Percentiles rank a stretch among this genome's conserved stretches.
phyloP scores from a whole-genome alignment of 2,329 filamentous ascomycete genomes.

The Epichloe festucae region DNA sequence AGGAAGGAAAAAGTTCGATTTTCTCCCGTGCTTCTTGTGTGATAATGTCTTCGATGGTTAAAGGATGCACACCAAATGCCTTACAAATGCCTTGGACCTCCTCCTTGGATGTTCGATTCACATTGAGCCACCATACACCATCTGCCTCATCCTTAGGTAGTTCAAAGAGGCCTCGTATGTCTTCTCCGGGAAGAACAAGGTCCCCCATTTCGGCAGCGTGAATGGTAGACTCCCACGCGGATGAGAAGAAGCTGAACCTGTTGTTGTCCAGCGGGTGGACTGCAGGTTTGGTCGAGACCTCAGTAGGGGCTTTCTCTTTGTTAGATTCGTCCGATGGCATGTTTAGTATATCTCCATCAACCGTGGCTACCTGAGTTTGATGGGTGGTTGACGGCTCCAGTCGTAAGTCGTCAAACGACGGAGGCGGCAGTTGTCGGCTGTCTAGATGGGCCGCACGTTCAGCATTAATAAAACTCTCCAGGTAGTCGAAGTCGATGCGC shows the following conservation, averaged over 20 bases:
- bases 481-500: constrained; percentile 80
- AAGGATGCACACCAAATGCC: constrained; percentile 86
- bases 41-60: constrained; percentile 92
- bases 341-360: constrained; percentile 45
- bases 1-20: constrained; percentile 92
- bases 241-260: constrained; percentile 94
- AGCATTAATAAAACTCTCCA: constrained; percentile 77
- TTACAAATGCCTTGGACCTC: constrained; percentile 82
- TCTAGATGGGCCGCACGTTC: constrained; percentile 37
- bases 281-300: constrained; percentile 24
- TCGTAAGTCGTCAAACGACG: constrained; percentile 22
- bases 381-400: constrained; percentile 14
- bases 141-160: constrained; percentile 49
- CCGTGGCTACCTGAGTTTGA: constrained; percentile 29
- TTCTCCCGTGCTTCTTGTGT: constrained; percentile 95
- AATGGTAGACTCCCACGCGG: constrained; percentile 84
- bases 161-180: constrained; percentile 74
- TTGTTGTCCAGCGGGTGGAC: constrained; percentile 46
- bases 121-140: constrained; percentile 98
- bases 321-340: constrained; percentile 33
- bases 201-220: constrained; percentile 83
- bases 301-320: constrained; percentile 33
- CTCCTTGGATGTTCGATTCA: constrained; percentile 78
- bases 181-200: constrained; percentile 77
- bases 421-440: constrained; percentile 32